Evolutionary conservation across 164 flowering plant species (phyloP).

Genomic region (Sedum album): DNA sequence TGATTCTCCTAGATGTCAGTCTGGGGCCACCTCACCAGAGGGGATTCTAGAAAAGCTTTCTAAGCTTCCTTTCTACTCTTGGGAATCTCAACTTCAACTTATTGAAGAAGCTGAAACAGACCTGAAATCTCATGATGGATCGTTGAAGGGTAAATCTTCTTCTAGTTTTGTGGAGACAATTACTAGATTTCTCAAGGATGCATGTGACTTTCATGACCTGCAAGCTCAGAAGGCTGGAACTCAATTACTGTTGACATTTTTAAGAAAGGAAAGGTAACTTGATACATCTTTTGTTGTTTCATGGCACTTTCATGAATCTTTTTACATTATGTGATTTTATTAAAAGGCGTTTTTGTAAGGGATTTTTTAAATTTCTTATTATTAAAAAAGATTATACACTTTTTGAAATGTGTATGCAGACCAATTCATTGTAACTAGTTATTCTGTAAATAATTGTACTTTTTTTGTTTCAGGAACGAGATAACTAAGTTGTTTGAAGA

Average conservation of each 20-base stretch:
- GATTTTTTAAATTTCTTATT: no score
- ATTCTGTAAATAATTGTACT: background rate
- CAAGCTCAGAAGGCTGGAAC: constrained; percentile 44
- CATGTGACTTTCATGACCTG: constrained; percentile 29
- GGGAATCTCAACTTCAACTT: constrained; percentile 41
- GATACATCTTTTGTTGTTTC: background rate
- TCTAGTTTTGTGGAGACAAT: constrained; percentile 38
- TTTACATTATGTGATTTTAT: background rate
- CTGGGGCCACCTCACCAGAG: constrained; percentile 11
- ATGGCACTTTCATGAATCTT: constrained; percentile 3
- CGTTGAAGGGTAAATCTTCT: constrained; percentile 22
- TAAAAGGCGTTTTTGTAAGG: background rate
- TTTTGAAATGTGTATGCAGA: background rate
- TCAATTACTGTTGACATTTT: constrained; percentile 32
- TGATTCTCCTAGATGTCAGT: constrained; percentile 17
- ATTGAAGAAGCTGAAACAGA: constrained; percentile 33
- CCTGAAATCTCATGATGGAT: constrained; percentile 25
- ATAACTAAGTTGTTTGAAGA: constrained; percentile 30
- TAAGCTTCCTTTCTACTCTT: constrained; percentile 32
- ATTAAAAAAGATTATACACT: no score
- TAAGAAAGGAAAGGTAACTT: constrained; percentile 48
- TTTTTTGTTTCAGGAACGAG: constrained; percentile 30
- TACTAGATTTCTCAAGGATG: constrained; percentile 39
- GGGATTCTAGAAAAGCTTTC: constrained; percentile 16
- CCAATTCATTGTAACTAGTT: background rate